Evolutionary conservation across 2,329 filamentous ascomycete genomes (phyloP), one percentile per base, ranked within the genome.

Genomic region (Pseudocercospora crystallina): DNA sequence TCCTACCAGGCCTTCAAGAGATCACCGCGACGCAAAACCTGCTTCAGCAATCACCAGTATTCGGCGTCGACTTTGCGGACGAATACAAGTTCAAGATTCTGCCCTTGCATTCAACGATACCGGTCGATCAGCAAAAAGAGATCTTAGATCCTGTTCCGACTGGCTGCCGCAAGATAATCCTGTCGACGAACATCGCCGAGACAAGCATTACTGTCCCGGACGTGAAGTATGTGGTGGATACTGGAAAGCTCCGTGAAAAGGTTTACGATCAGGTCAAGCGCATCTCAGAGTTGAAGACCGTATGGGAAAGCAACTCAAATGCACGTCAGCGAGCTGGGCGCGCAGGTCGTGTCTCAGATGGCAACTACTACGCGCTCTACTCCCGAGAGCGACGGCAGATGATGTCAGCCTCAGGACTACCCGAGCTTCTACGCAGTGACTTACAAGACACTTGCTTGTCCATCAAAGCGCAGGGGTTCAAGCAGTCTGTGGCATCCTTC

Each of bases 141-240:
- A 58, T 79, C 11, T 74, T 77, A 49, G 61, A 71, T 3, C 60
- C 65, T 2, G 57, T 73, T 2, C 69, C 73, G 2, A 43, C 54
- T 14, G 74, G 72, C 12, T 71, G 70, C 40, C 70, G 78, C 37
- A 76, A 76, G 54, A 70, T 80, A 30, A 75, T 80, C 31, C 63
- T 80, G 8, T 69, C 75, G 3, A 80, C 76, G 0, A 76, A 78
- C 47, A 75, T 80, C 49, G 76, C 75, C 5, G 77, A 80, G 58
- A 77, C 75, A 0, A 77, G 73, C 3, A 64, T 80, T 35, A 80
- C 77, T 5, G 73, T 80, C n/a, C 71, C 76, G 8, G 77, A 79
- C 52, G 75, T 80, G 14, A 70, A 71, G 47, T 74, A 72, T 58
- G 75, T 80, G 2, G 65, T 80, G 31, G 78, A 80, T 53, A 65